Percentiles rank a stretch among this genome's conserved stretches.
Conservation (phyloP, 2,329 filamentous ascomycete species). For the Diaporthe helianthi region DNA sequence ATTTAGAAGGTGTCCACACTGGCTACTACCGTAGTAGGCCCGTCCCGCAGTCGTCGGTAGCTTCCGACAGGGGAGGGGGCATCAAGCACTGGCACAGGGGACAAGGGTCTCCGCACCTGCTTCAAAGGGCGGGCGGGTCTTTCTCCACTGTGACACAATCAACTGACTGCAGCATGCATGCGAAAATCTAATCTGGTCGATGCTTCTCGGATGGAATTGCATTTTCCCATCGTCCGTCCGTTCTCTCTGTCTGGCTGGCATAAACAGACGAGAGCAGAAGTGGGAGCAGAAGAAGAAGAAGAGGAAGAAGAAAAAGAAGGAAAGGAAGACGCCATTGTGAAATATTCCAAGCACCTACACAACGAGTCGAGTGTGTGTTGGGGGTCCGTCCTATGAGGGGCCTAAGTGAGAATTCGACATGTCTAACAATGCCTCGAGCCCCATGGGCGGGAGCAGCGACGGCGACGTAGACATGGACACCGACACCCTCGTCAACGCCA, state of each 20-base stretch:
- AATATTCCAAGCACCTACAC: neutral
- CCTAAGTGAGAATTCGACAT: neutral
- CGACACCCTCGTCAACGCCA: constrained; percentile 25
- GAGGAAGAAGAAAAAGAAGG: too few species aligned
- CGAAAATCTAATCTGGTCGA: constrained; percentile 18
- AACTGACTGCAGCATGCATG: constrained; percentile 16
- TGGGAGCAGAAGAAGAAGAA: neutral
- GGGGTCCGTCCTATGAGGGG: constrained; percentile 7
- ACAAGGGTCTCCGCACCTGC: neutral
- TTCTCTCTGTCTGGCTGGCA: neutral
- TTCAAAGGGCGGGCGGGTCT: too few species aligned
- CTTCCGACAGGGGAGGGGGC: constrained; percentile 8
- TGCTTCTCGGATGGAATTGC: neutral
- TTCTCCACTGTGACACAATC: constrained; percentile 22
- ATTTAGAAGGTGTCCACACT: neutral
- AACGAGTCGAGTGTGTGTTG: neutral
- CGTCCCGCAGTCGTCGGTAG: constrained; percentile 20
- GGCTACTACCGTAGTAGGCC: constrained; percentile 4
- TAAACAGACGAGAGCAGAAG: neutral
- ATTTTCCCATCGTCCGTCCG: neutral
- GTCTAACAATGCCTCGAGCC: constrained; percentile 27
- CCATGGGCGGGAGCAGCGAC: constrained; percentile 29
- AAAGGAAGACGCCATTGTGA: neutral
- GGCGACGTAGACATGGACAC: constrained; percentile 33
- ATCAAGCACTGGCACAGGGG: neutral